Evolutionary conservation across 306 rosid species (phyloP).

Genomic region (Vigna nakashimae): DNA sequence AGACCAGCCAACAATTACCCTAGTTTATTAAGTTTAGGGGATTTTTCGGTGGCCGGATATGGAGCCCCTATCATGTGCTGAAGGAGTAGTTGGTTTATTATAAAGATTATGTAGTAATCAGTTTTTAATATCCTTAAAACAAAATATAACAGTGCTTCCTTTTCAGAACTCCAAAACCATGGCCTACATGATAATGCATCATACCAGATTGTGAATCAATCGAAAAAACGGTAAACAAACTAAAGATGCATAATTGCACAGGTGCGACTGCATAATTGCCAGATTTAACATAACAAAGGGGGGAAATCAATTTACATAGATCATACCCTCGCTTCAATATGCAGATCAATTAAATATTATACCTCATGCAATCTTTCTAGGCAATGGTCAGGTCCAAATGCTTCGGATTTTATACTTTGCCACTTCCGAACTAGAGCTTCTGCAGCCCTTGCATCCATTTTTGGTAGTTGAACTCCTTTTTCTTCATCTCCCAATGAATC

Average conservation of each 20-base stretch:
- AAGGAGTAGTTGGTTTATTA: slow-evolving; percentile 11
- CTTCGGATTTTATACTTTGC: slow-evolving; percentile 87
- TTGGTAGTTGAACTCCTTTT: slow-evolving; percentile 61
- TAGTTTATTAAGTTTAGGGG: background rate
- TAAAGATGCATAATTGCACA: slow-evolving; percentile 30
- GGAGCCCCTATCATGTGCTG: background rate
- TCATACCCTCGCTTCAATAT: slow-evolving; percentile 9
- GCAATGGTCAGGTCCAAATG: slow-evolving; percentile 86
- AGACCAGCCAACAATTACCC: background rate
- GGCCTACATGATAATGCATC: slow-evolving; percentile 1
- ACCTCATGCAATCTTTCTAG: slow-evolving; percentile 77
- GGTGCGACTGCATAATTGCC: slow-evolving; percentile 10
- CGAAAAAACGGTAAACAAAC: background rate
- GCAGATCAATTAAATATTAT: slow-evolving; percentile 28
- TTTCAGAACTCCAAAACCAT: slow-evolving; percentile 20
- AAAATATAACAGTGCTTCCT: slow-evolving; percentile 1
- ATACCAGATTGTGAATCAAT: background rate
- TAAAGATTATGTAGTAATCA: background rate
- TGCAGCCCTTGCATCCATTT: slow-evolving; percentile 91
- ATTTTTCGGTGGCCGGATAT: background rate
- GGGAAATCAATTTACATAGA: slow-evolving; percentile 3
- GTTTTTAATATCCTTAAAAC: background rate
- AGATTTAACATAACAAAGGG: slow-evolving; percentile 21
- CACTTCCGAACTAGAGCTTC: slow-evolving; percentile 88
- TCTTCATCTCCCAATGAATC: slow-evolving; percentile 58